These are phyloP conservation scores for Lumnitzera littorea DNA, from an alignment of 345 rosid genomes.

Conservation along the genomic window DNA sequence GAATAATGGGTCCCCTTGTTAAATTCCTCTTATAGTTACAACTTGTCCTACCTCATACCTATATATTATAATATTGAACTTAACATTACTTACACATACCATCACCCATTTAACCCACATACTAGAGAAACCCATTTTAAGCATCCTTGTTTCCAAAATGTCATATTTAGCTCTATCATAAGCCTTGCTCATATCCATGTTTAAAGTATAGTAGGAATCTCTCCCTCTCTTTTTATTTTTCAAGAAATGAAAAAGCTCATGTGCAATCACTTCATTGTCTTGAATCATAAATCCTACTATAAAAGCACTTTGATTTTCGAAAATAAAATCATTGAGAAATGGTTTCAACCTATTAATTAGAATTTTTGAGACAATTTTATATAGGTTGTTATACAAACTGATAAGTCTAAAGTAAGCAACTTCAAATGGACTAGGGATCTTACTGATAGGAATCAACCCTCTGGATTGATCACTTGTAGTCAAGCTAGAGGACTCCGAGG, in stretches of 20 bases:
- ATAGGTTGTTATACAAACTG: not conserved
- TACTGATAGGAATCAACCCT: too few species aligned
- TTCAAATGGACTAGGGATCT: too few species aligned
- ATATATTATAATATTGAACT: not conserved
- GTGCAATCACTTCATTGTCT: not conserved
- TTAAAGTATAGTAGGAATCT: not conserved
- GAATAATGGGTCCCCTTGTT: too few species aligned
- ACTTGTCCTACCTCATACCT: too few species aligned
- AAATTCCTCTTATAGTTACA: too few species aligned
- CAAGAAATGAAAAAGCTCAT: not conserved
- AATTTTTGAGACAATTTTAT: not conserved
- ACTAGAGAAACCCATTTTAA: not conserved
- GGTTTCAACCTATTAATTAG: not conserved
- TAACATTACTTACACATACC: not conserved
- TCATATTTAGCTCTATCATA: not conserved
- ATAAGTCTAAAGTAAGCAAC: not conserved
- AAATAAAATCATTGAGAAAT: not conserved
- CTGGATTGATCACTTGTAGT: too few species aligned
- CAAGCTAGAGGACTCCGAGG: too few species aligned
- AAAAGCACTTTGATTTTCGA: not conserved
- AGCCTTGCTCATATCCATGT: not conserved
- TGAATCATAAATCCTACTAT: not conserved
- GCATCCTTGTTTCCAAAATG: not conserved
- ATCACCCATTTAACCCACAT: not conserved
- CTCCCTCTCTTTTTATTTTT: not conserved